Percentiles rank a stretch among this genome's conserved stretches.
Evolutionary conservation across 2,329 filamentous ascomycete genomes (phyloP).

Genomic region (Aspergillus quadricinctus): DNA sequence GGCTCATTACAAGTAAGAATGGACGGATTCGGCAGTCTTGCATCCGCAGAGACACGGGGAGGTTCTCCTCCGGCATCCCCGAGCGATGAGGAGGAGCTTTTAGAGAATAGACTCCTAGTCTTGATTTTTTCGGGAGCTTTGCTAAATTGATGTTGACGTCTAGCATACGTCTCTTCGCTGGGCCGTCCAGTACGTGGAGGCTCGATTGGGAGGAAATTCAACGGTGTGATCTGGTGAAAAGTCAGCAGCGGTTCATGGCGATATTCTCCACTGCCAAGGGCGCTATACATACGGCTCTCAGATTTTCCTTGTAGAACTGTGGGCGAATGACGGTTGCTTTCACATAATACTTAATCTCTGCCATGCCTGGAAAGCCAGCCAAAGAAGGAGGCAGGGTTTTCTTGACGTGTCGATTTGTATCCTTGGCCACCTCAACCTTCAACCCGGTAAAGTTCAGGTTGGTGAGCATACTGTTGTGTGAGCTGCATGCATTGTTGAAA

Average conservation of each 20-base stretch:
- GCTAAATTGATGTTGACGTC: slow-evolving; percentile 62
- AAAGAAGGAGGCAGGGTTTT: slow-evolving; percentile 84
- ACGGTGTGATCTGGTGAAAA: slow-evolving; percentile 45
- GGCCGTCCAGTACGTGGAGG: slow-evolving; percentile 66
- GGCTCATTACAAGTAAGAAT: slow-evolving; percentile 87
- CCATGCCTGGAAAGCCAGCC: slow-evolving; percentile 78
- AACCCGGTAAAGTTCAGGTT: slow-evolving; percentile 44
- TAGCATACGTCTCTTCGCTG: slow-evolving; percentile 77
- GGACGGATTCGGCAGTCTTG: slow-evolving; percentile 77
- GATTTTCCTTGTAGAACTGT: slow-evolving; percentile 85
- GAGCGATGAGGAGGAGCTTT: slow-evolving; percentile 24
- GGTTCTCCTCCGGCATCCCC: slow-evolving; percentile 31
- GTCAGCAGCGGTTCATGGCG: not conserved
- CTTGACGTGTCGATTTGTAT: slow-evolving; percentile 64
- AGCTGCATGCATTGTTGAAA: slow-evolving; percentile 47
- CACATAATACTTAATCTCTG: slow-evolving; percentile 88
- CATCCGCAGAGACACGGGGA: slow-evolving; percentile 70
- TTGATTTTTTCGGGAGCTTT: slow-evolving; percentile 37
- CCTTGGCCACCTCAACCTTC: slow-evolving; percentile 43
- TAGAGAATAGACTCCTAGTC: slow-evolving; percentile 59
- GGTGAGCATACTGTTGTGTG: slow-evolving; percentile 42
- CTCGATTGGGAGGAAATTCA: slow-evolving; percentile 91
- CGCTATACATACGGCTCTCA: slow-evolving; percentile 48
- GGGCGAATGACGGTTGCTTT: slow-evolving; percentile 94
- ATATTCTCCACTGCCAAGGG: not conserved